Conservation (phyloP, 257 asterid species). For the Parsonsia alboflavescens region DNA sequence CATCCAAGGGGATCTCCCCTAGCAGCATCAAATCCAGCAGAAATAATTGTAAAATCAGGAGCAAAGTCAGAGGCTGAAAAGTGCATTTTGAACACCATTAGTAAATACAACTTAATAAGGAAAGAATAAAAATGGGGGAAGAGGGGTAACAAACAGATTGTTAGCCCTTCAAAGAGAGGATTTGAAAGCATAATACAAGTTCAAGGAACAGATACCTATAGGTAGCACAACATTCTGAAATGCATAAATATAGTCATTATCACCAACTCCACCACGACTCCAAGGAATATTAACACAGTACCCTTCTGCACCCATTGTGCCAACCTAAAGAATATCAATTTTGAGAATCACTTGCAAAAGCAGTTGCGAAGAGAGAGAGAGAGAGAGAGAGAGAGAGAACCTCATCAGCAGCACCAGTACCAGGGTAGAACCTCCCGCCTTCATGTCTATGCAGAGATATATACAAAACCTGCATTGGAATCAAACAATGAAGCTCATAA, state of each 20-base stretch:
- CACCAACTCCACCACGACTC: slow-evolving; percentile 95
- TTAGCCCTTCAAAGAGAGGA: background rate
- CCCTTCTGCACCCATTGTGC: slow-evolving; percentile 90
- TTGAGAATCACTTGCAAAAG: background rate
- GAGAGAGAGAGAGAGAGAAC: slow-evolving; percentile 30
- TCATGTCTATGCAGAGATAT: slow-evolving; percentile 93
- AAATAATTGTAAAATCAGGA: slow-evolving; percentile 90
- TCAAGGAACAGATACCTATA: slow-evolving; percentile 47
- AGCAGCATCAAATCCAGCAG: slow-evolving; percentile 99
- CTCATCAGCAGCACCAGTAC: slow-evolving; percentile 96
- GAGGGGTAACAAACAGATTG: background rate
- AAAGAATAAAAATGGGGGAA: background rate
- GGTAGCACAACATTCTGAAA: slow-evolving; percentile 92
- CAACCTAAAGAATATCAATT: slow-evolving; percentile 51
- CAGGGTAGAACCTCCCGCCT: slow-evolving; percentile 93
- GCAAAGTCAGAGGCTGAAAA: slow-evolving; percentile 75
- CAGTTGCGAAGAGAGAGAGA: background rate
- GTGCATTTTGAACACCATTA: slow-evolving; percentile 20
- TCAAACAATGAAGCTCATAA: slow-evolving; percentile 3
- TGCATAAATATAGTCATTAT: slow-evolving; percentile 87
- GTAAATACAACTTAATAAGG: slow-evolving; percentile 2
- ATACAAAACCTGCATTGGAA: slow-evolving; percentile 67
- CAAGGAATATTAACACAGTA: slow-evolving; percentile 94
- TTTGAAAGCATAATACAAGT: background rate
- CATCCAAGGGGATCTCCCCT: slow-evolving; percentile 98